Evolutionary conservation across 495 filamentous ascomycete species (phyloP).

Genomic region (Neurospora sublineolata): DNA sequence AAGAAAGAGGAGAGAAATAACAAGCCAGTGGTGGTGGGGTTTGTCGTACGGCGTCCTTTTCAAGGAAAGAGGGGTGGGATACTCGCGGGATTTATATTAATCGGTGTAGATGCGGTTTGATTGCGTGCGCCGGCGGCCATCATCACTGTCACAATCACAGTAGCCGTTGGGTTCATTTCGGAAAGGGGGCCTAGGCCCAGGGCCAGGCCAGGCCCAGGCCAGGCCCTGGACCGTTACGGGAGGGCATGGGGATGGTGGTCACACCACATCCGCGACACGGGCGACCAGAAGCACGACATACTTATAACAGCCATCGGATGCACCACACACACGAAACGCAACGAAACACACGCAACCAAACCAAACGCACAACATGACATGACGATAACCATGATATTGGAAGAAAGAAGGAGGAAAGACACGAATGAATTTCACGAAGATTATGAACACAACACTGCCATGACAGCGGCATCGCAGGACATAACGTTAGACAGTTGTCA

Average conservation of each 20-base stretch:
- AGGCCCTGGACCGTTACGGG: not conserved
- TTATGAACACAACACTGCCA: not conserved
- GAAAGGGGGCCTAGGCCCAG: not conserved
- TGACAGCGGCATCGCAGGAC: not conserved
- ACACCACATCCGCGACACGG: not conserved
- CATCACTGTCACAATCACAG: not conserved
- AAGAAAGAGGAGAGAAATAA: not conserved
- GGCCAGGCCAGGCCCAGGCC: not conserved
- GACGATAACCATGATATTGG: not conserved
- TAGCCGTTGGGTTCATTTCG: not conserved
- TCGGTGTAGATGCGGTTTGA: not conserved
- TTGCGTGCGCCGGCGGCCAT: not conserved
- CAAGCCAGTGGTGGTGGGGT: not conserved
- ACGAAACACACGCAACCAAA: not conserved
- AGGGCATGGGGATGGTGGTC: not conserved
- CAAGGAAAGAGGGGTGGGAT: not conserved
- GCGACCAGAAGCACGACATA: not conserved
- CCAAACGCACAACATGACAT: not conserved
- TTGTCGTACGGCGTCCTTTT: not conserved
- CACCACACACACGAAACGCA: not conserved
- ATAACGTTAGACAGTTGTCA: not conserved
- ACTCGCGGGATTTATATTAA: not conserved
- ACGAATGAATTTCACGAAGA: not conserved
- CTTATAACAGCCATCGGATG: not conserved
- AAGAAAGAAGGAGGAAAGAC: not conserved